phyloP scores from a whole-genome alignment of 2,329 filamentous ascomycete species.

The Cordyceps pruinosa region DNA sequence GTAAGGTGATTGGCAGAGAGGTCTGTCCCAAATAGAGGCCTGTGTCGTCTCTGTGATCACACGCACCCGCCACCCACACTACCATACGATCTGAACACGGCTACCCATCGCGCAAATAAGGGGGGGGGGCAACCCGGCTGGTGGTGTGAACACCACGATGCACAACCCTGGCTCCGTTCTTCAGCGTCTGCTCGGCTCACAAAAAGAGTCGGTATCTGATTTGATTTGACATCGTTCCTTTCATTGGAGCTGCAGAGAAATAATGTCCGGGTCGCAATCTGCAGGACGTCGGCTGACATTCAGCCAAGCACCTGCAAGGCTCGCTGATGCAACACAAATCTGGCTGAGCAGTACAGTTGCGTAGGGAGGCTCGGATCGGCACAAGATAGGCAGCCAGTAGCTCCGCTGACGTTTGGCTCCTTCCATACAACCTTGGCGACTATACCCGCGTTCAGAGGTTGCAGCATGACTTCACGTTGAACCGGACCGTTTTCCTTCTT shows the following conservation, averaged over 20 bases:
- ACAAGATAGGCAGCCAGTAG: background rate
- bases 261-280: background rate
- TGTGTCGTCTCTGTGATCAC: background rate
- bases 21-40: background rate
- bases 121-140: background rate
- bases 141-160: constrained; percentile 10
- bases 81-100: background rate
- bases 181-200: background rate
- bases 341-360: background rate
- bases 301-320: background rate
- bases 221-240: background rate
- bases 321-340: background rate
- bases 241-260: background rate
- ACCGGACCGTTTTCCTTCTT: background rate
- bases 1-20: constrained; percentile 2
- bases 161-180: background rate
- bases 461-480: background rate
- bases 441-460: background rate
- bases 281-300: background rate
- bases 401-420: background rate
- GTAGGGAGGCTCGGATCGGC: background rate
- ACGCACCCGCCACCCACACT: background rate
- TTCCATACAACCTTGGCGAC: background rate
- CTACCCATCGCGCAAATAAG: constrained; percentile 2
- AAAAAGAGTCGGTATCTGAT: background rate